These are phyloP conservation scores for Syzygium jambos DNA, from an alignment of 345 rosid species.

Conservation along the genomic window DNA sequence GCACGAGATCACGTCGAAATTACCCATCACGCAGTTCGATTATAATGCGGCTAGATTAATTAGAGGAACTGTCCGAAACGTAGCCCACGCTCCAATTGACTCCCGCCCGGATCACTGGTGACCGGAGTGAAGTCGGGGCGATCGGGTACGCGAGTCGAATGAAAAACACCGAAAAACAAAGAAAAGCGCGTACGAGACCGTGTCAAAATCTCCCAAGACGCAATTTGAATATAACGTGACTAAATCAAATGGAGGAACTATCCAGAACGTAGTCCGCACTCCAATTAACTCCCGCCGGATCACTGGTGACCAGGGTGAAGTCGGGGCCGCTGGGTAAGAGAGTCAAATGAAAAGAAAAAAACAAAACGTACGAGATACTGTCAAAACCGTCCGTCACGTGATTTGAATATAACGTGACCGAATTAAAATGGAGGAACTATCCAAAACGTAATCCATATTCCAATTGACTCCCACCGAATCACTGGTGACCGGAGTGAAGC, in stretches of 20 bases:
- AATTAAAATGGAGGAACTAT: not conserved
- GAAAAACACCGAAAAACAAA: not conserved
- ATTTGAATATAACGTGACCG: not conserved
- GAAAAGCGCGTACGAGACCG: not conserved
- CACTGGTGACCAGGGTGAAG: too few species aligned
- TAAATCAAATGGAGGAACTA: not conserved
- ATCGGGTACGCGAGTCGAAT: not conserved
- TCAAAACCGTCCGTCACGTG: accelerated
- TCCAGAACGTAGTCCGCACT: too few species aligned
- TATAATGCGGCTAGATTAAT: not conserved
- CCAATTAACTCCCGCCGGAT: too few species aligned
- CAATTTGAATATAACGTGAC: not conserved
- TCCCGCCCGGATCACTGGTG: too few species aligned
- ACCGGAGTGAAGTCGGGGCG: not conserved
- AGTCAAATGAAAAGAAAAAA: not conserved
- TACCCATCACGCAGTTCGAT: accelerated
- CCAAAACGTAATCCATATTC: not conserved
- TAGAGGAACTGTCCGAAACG: too few species aligned
- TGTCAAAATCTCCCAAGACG: accelerated
- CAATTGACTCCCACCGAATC: not conserved
- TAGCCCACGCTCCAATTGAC: too few species aligned
- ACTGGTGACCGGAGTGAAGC: not conserved
- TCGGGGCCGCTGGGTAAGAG: not conserved
- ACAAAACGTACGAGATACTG: not conserved
- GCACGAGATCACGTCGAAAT: not conserved